Conservation (phyloP, 345 rosid species). For the Rhodamnia argentea region DNA sequence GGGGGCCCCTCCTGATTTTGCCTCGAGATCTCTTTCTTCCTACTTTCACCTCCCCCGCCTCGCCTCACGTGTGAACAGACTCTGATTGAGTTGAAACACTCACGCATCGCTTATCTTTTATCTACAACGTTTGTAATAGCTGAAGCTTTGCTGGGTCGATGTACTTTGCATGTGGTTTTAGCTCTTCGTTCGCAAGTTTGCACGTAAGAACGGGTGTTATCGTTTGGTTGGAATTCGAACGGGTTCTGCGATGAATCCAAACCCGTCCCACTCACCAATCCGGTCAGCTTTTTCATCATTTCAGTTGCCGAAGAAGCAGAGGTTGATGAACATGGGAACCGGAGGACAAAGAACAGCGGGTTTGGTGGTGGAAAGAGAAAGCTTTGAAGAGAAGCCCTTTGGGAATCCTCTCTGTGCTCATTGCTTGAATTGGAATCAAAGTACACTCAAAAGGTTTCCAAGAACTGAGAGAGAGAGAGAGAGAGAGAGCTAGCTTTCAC, state of each 20-base stretch:
- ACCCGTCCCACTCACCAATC: neutral
- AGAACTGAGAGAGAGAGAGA: neutral
- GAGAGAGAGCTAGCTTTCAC: neutral
- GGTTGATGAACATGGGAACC: neutral
- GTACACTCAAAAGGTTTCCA: neutral
- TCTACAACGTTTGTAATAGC: neutral
- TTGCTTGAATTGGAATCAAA: constrained; percentile 4
- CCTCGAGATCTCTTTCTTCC: neutral
- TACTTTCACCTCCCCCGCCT: neutral
- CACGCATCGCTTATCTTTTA: neutral
- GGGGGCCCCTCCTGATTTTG: neutral
- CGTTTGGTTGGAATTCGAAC: neutral
- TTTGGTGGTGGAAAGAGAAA: neutral
- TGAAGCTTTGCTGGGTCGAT: neutral
- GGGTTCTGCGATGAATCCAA: neutral
- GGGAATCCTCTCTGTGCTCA: constrained; percentile 6
- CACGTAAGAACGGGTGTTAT: neutral
- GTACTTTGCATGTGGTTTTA: neutral
- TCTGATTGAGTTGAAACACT: neutral
- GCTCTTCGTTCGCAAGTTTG: neutral
- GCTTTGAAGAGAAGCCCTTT: constrained; percentile 41
- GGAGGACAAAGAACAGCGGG: neutral
- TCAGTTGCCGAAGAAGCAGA: neutral
- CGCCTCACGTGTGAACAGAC: neutral
- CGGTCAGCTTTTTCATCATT: neutral